Evolutionary conservation across 129 eudicot genomes (phyloP), one percentile per base, ranked within the genome.

Genomic region (Artemisia argyi): DNA sequence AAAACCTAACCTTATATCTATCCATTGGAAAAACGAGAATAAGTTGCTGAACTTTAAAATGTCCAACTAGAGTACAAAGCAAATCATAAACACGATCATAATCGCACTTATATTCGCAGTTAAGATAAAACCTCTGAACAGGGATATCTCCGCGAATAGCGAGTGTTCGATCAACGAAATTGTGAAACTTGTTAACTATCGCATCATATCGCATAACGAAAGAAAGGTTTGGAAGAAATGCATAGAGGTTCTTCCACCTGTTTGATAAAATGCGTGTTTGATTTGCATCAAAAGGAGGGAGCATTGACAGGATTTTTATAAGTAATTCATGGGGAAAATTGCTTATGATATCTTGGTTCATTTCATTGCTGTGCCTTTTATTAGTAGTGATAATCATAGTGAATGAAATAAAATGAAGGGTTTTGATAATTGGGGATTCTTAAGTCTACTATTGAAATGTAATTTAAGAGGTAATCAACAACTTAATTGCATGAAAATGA

Each of bases 101-200:
- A 30, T 30, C 35, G 6, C 35, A 30, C 6, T 30, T 30, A 30
- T 30, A 0, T 52, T 70, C 50, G 2, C 81, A 77, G 17, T 60
- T 19, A 24, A 78, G 77, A 71, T 19, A 52, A 11, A 78, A 71
- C 13, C 14, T 78, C 3, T 54, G 53, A 22, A 54, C 20, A 0
- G 65, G 65, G 51, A 53, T 52, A 62, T 51, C 24, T 0, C 18
- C 72, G 10, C 81, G 81, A 51, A 70, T 9, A 53, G 60, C 35
- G 5, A 78, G 52, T 30, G 71, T 47, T 42, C 22, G 71, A 52
- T 78, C 76, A 11, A 71, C 76, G 50, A 12, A 42, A 53, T 78
- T 62, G 3, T 61, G 61, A 62, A 78, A 78, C 17, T 62, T 62
- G 2, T 44, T 22, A 30, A 30, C 35, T 30, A 30, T 4, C 35